Percentiles rank a stretch among this genome's conserved stretches.
phyloP scores from a whole-genome alignment of 2,329 filamentous ascomycete genomes.

The Fusarium protoensiforme region DNA sequence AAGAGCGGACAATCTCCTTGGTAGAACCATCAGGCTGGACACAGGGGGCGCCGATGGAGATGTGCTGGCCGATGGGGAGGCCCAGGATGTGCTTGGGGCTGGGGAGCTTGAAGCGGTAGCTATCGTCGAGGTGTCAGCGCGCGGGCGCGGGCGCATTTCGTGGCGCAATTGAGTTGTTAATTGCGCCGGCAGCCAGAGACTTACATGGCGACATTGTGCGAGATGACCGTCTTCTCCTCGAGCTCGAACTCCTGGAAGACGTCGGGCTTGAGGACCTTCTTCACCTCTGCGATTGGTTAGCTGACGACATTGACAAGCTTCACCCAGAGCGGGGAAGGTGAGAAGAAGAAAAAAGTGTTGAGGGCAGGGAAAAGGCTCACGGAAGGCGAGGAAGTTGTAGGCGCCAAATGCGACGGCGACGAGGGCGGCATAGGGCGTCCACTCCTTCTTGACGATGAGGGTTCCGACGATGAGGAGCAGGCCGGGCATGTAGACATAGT shows the following conservation, averaged over 20 bases:
- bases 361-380: slow-evolving; percentile 62
- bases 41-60: slow-evolving; percentile 88
- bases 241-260: slow-evolving; percentile 93
- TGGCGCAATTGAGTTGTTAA: slow-evolving; percentile 1
- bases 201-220: slow-evolving; percentile 97
- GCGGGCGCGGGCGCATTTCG: not conserved
- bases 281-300: slow-evolving; percentile 66
- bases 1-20: slow-evolving; percentile 90
- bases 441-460: slow-evolving; percentile 82
- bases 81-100: slow-evolving; percentile 83
- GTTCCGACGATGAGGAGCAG: slow-evolving; percentile 80
- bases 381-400: slow-evolving; percentile 76
- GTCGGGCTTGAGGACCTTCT: slow-evolving; percentile 87
- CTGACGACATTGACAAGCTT: slow-evolving; percentile 1
- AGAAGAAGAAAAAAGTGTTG: not conserved
- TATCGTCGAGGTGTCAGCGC: slow-evolving; percentile 46
- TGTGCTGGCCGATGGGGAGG: slow-evolving; percentile 98
- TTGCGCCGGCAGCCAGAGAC: slow-evolving; percentile 40
- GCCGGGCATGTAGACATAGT: slow-evolving; percentile 87
- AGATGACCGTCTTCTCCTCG: slow-evolving; percentile 93
- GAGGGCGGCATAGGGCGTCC: slow-evolving; percentile 75
- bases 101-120: slow-evolving; percentile 93
- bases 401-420: slow-evolving; percentile 74
- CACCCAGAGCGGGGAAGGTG: not conserved
- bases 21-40: slow-evolving; percentile 73